Evolutionary conservation across 345 rosid genomes (phyloP).

Genomic region (Draba incana): DNA sequence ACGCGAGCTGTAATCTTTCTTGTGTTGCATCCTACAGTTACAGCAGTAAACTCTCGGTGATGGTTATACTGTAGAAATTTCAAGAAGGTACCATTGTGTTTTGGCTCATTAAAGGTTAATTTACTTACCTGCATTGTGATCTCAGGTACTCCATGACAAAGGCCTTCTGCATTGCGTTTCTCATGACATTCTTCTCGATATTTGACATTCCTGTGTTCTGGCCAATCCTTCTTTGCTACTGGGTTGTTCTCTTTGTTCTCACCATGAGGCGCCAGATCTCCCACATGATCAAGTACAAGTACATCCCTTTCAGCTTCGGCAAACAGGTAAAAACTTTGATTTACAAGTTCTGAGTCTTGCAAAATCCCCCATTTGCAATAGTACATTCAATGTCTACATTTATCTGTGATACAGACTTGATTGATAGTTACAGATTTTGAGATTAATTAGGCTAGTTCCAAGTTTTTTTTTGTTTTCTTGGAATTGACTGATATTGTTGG

Average conservation of each 20-base stretch:
- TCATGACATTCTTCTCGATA: conserved; percentile 71
- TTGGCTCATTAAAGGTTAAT: conserved; percentile 5
- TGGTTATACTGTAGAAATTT: neutral
- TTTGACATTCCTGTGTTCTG: conserved; percentile 83
- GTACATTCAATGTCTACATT: neutral
- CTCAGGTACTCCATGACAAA: conserved; percentile 74
- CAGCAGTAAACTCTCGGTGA: neutral
- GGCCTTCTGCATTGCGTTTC: conserved; percentile 65
- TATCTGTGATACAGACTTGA: neutral
- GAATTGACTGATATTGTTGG: neutral
- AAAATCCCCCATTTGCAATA: neutral
- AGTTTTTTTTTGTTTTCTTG: neutral
- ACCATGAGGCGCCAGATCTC: conserved; percentile 77
- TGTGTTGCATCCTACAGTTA: neutral
- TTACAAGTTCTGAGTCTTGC: neutral
- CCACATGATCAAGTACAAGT: conserved; percentile 77
- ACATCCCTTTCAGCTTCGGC: conserved; percentile 64
- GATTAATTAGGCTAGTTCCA: conserved; percentile 10
- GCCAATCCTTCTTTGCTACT: conserved; percentile 72
- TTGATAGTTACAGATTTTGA: neutral
- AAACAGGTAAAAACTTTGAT: conserved; percentile 56
- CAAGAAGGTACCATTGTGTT: neutral
- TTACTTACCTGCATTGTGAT: conserved; percentile 23
- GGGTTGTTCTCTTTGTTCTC: conserved; percentile 67
- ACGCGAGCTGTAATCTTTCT: neutral